A percentile compares a stretch with the other conserved stretches of the same genome.
phyloP scores from a whole-genome alignment of 2,329 filamentous ascomycete genomes.

The Neophaeococcomyces aloes region DNA sequence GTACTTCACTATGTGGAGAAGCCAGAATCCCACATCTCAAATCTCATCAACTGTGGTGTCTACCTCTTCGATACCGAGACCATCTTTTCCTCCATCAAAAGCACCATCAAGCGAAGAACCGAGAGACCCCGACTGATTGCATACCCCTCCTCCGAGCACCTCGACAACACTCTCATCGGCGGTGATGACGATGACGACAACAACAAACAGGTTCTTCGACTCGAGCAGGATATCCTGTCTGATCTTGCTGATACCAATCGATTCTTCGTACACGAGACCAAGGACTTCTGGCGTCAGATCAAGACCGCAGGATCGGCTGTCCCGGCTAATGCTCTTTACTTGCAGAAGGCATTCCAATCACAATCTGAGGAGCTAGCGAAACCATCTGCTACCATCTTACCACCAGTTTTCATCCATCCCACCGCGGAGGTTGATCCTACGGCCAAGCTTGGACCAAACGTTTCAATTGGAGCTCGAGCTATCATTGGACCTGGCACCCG shows the following conservation, averaged over 20 bases:
- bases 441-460: constrained; percentile 92
- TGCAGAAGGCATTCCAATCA: constrained; percentile 83
- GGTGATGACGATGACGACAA: constrained; percentile 64
- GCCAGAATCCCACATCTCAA: constrained; percentile 92
- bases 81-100: constrained; percentile 92
- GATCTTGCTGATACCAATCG: constrained; percentile 94
- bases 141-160: constrained; percentile 93
- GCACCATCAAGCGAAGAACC: constrained; percentile 87
- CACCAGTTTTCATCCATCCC: constrained; percentile 91
- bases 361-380: constrained; percentile 70
- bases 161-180: constrained; percentile 59
- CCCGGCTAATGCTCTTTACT: constrained; percentile 90
- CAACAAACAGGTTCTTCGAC: constrained; percentile 76
- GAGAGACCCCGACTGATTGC: constrained; percentile 82
- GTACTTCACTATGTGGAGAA: constrained; percentile 99
- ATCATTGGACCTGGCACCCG: constrained; percentile 76
- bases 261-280: constrained; percentile 97
- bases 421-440: constrained; percentile 83
- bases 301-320: constrained; percentile 97
- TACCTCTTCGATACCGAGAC: constrained; percentile 93
- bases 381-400: constrained; percentile 76
- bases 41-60: constrained; percentile 97
- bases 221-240: constrained; percentile 93
- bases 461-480: constrained; percentile 86
- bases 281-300: constrained; percentile 99